Evolutionary conservation across 2,329 filamentous ascomycete species (phyloP).

Genomic region (Aspergillus novofumigatus): DNA sequence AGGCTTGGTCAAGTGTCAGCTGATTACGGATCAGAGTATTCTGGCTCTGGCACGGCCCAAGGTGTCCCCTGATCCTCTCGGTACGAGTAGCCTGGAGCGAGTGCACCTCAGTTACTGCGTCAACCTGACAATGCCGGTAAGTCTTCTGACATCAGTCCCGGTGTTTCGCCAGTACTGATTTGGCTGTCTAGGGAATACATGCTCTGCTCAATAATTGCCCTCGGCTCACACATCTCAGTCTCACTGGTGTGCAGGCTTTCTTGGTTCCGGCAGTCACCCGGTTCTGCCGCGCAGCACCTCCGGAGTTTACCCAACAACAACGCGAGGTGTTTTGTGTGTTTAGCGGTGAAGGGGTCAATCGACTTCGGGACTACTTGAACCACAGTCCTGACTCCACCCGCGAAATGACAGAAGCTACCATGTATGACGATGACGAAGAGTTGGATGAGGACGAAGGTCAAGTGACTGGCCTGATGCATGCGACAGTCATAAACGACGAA

Average conservation of each 20-base stretch:
- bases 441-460: constrained; percentile 41
- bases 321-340: constrained; percentile 97
- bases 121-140: constrained; percentile 73
- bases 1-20: constrained; percentile 87
- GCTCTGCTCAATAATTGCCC: constrained; percentile 85
- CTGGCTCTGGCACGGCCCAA: constrained; percentile 69
- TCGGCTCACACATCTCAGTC: constrained; percentile 84
- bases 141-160: constrained; percentile 25
- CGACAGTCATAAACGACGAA: constrained; percentile 39
- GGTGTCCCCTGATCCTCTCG: constrained; percentile 52
- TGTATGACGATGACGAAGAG: constrained; percentile 44
- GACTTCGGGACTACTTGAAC: constrained; percentile 75
- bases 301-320: constrained; percentile 92
- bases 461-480: constrained; percentile 40
- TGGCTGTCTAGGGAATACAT: constrained; percentile 69
- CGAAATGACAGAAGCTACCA: constrained; percentile 37
- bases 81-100: constrained; percentile 71
- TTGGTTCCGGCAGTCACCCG: constrained; percentile 75
- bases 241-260: constrained; percentile 92
- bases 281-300: constrained; percentile 82
- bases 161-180: not conserved
- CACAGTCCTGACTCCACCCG: constrained; percentile 29
- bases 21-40: constrained; percentile 87
- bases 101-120: constrained; percentile 96
- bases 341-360: constrained; percentile 76